Conservation (phyloP, 768 basidiomycete genomes). For the Cantharellus cinnabarinus region DNA sequence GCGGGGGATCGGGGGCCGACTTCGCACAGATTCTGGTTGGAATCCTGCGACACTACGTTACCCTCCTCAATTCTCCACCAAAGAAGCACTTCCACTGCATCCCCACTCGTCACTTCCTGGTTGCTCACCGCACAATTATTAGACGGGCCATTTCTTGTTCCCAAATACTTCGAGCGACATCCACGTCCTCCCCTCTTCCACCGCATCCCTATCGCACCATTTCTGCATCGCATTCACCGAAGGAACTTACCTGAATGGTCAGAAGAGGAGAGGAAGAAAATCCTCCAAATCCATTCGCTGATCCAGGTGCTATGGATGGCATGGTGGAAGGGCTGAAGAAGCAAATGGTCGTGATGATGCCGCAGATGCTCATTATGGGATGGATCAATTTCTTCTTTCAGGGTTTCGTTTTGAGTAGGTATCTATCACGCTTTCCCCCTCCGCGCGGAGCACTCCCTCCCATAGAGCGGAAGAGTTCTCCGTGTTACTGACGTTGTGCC, state of each 20-base stretch:
- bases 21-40: slow-evolving; percentile 66
- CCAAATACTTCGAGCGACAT: slow-evolving; percentile 63
- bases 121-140: slow-evolving; percentile 35
- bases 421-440: background rate
- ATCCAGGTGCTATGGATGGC: slow-evolving; percentile 86
- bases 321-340: slow-evolving; percentile 99
- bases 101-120: slow-evolving; percentile 16
- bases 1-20: slow-evolving; percentile 31
- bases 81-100: slow-evolving; percentile 38
- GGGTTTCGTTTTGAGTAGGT: slow-evolving; percentile 91
- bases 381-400: slow-evolving; percentile 99
- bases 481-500: background rate
- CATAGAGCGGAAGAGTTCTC: too few species aligned
- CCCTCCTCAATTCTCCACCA: slow-evolving; percentile 61
- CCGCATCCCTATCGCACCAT: slow-evolving; percentile 51
- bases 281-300: slow-evolving; percentile 67
- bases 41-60: slow-evolving; percentile 79
- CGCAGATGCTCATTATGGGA: slow-evolving; percentile 97
- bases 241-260: slow-evolving; percentile 76
- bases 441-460: background rate
- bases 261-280: slow-evolving; percentile 33
- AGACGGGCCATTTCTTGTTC: slow-evolving; percentile 66
- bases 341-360: slow-evolving; percentile 98
- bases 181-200: slow-evolving; percentile 64
- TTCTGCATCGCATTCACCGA: slow-evolving; percentile 46